Evolutionary conservation across 1,284 basidiomycete species (phyloP).

Genomic region (Sporisorium reilianum): DNA sequence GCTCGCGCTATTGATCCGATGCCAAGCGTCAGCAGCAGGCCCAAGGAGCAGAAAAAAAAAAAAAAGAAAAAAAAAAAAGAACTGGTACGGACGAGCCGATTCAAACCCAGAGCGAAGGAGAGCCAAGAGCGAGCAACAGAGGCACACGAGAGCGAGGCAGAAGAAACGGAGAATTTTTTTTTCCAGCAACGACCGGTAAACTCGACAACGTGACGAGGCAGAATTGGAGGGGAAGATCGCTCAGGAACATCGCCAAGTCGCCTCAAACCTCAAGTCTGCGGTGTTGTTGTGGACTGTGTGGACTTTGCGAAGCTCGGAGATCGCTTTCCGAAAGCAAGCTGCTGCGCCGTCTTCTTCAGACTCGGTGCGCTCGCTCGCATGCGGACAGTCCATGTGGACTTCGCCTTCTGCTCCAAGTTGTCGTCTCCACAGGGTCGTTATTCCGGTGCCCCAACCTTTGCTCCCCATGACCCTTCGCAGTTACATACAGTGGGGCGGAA

Average conservation of each 20-base stretch:
- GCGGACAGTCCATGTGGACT: not conserved
- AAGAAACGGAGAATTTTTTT: constrained; percentile 9
- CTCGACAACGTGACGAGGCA: not conserved
- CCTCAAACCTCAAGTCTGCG: not conserved
- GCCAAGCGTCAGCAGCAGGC: constrained; percentile 1
- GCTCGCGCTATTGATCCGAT: not conserved
- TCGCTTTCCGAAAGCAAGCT: not conserved
- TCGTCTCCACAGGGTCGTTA: not conserved
- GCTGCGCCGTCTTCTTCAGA: not conserved
- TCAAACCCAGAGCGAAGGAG: not conserved
- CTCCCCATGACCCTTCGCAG: not conserved
- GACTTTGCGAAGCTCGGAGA: not conserved
- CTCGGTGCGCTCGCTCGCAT: not conserved
- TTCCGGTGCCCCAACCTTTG: not conserved
- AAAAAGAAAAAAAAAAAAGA: not conserved
- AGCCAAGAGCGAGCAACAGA: not conserved
- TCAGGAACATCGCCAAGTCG: not conserved
- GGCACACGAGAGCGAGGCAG: not conserved
- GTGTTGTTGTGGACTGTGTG: not conserved
- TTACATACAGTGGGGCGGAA: not conserved
- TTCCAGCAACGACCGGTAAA: not conserved
- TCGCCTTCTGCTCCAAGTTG: not conserved
- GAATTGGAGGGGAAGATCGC: not conserved
- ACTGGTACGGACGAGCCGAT: not conserved
- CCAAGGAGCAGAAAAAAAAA: not conserved